Evolutionary conservation across 2,329 filamentous ascomycete genomes (phyloP).

Genomic region (Calonectria naviculata): DNA sequence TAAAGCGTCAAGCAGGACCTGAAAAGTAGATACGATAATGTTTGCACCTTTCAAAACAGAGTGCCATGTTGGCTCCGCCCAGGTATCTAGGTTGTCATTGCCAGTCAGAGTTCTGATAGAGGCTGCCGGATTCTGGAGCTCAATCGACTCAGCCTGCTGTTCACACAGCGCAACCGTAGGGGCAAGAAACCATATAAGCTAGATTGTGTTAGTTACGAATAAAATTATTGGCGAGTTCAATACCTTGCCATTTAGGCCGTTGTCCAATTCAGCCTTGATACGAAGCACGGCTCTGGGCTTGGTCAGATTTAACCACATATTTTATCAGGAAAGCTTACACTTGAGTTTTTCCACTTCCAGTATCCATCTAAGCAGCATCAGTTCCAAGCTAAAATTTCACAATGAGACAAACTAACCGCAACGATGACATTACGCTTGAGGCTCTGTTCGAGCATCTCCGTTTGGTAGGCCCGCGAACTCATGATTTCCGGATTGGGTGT

Average conservation of each 20-base stretch:
- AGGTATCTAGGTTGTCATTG: constrained; percentile 76
- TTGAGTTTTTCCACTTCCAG: constrained; percentile 82
- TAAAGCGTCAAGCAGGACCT: constrained; percentile 80
- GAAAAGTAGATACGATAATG: constrained; percentile 83
- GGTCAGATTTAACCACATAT: constrained; percentile 31
- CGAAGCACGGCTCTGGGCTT: constrained; percentile 71
- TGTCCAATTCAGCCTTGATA: constrained; percentile 73
- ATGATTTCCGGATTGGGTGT: constrained; percentile 43
- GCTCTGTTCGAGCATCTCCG: constrained; percentile 80
- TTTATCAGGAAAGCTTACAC: constrained; percentile 62
- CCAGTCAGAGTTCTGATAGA: constrained; percentile 74
- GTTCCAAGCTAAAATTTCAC: background rate
- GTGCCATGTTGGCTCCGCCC: constrained; percentile 78
- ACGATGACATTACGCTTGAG: constrained; percentile 78
- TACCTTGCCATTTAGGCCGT: constrained; percentile 64
- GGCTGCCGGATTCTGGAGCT: constrained; percentile 67
- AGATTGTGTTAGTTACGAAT: constrained; percentile 24
- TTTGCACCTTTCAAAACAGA: constrained; percentile 70
- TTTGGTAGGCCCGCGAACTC: constrained; percentile 72
- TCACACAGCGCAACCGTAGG: constrained; percentile 75
- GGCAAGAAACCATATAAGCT: constrained; percentile 79
- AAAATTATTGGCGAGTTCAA: constrained; percentile 54
- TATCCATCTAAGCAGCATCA: constrained; percentile 74
- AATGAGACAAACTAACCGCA: constrained; percentile 59
- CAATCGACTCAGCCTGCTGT: constrained; percentile 74